phyloP scores from a whole-genome alignment of 2,329 filamentous ascomycete species.

The Hymenoscyphus occultus region DNA sequence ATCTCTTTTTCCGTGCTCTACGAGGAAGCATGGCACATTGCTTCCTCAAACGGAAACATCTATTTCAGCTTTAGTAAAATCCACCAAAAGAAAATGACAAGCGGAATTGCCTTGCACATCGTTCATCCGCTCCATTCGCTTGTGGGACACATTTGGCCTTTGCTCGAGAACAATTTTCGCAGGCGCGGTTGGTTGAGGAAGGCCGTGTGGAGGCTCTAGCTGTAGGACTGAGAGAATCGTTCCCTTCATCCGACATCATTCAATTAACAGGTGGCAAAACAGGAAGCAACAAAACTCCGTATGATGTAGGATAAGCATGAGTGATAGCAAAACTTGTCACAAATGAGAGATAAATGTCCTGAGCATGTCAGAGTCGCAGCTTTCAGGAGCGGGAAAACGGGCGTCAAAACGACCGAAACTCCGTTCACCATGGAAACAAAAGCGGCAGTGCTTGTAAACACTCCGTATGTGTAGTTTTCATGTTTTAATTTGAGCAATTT shows the following conservation, averaged over 20 bases:
- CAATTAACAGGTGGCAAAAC: neutral
- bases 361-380: neutral
- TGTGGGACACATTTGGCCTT: slow-evolving; percentile 28
- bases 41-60: slow-evolving; percentile 26
- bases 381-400: neutral
- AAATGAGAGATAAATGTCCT: neutral
- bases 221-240: slow-evolving; percentile 5
- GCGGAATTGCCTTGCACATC: slow-evolving; percentile 21
- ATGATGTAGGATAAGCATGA: neutral
- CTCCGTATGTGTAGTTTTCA: no score
- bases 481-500: no score
- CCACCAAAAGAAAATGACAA: neutral
- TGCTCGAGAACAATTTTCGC: slow-evolving; percentile 24
- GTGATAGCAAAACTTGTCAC: neutral
- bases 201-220: neutral
- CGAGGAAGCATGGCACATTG: slow-evolving; percentile 22
- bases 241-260: neutral
- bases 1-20: slow-evolving; percentile 23
- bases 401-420: neutral
- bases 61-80: slow-evolving; percentile 8
- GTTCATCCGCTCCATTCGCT: neutral
- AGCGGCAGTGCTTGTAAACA: no score
- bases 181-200: slow-evolving; percentile 17
- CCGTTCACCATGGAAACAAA: neutral
- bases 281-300: neutral